Base-by-base conservation (phyloP, 1,139 yeast genomes). In the Yamadazyma diospyri region DNA sequence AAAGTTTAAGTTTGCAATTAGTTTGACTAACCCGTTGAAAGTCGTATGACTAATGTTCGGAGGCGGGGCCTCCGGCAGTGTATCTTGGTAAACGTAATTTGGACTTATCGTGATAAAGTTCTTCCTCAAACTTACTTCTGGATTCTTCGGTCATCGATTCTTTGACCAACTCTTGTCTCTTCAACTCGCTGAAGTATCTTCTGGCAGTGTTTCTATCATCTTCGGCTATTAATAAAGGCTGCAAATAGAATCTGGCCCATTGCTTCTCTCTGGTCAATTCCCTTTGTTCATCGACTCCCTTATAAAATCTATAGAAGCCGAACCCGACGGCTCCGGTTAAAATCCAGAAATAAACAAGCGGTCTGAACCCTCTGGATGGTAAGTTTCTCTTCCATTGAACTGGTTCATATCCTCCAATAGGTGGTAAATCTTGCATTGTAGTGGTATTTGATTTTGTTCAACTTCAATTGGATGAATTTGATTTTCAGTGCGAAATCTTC, bases 361-460 rank as follows among this genome's bases (percentile, higher is more conserved):
- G 92, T 45, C 94, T 69, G 64, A 85, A 84, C 3, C 95, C 95
- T 51, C 95, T 72, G 3, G 94, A 64, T 23, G 95, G 95, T 39
- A 86, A 64, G 58, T 85, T 82, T 60, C 95, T 76, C 65, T 81
- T 83, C 94, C 95, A 86, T 65, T 86, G 95, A 40, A 86, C 76
- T 33, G 86, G 83, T 46, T 81, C 89, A 51, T 85, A 86, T 49
- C 95, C 95, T 42, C 86, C 88, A 49, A 76, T 69, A 43, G 95
- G 95, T 55, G 95, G 95, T 55, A 86, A 69, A 55, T 86, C 95
- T 72, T 86, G 95, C 74, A 69, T 69, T 16, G 24, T 45, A 21
- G 13, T 25, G 30, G 24, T 26, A 30, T 34, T 41, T 33, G 41
- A 36, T 37, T 34, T 41, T 36, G 30, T 16, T 23, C 26, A 36